Evolutionary conservation across 495 filamentous ascomycete genomes (phyloP), one percentile per base, ranked within the genome.

Genomic region (Jackrogersella multiformis): DNA sequence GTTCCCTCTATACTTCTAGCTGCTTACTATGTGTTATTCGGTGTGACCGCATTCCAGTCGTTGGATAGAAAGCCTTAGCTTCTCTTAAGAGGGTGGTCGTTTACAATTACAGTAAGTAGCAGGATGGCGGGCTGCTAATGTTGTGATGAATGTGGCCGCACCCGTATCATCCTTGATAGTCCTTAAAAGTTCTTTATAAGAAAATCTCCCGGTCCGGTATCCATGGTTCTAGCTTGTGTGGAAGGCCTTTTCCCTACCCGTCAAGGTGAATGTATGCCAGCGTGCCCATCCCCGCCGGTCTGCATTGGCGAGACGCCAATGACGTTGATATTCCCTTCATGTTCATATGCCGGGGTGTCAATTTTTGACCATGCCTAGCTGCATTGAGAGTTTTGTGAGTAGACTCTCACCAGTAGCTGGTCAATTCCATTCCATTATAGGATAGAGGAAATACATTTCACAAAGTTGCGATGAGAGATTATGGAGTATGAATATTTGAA

Each of bases 21-120:
- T 68, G 59, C 59, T 68, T 68, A 68, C 66, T 68, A 64, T 59
- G 45, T 62, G 44, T 38, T 52, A 68, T 21, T 30, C 28, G 21
- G 18, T 4, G 53, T 62, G 16, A 38, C 41, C 21, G 36, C 13
- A 45, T 48, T 44, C 32, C 23, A 49, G 26, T 52, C 16, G 30
- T 26, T 34, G 12, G 9, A 51, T 26, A 6, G 45, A 45, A 48
- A 36, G 18, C 23, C 8, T 42, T 54, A 36, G n/a, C 15, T 38
- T 39, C 28, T 30, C 44, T 39, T n/a, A n/a, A 55, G 34, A 20
- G 49, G 15, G 45, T 35, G 41, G 9, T 35, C 20, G 35, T 32
- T 18, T 35, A 20, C 53, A 20, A 57, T 61, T 59, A 68, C 44
- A 68, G 59, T 36, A 68, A 68, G 58, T 53, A 34, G n/a, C n/a